Base-by-base conservation (phyloP, 805 yeast species). In the Ogataea siamensis region DNA sequence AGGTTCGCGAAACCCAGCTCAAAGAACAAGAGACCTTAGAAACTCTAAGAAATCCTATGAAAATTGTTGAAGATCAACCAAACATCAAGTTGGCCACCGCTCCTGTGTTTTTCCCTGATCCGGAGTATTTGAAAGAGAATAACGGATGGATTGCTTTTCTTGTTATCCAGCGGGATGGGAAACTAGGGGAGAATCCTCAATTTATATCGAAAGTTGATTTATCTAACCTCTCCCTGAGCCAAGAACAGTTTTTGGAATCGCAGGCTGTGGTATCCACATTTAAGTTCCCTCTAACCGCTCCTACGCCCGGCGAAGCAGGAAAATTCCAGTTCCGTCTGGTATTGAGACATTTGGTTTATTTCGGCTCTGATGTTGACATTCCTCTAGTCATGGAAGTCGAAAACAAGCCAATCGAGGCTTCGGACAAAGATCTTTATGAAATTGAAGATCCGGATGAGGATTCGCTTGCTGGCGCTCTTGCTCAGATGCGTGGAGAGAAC, bases 241-340 rank as follows among this genome's bases (percentile, higher is more conserved):
- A 70, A 40, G 78, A 76, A 37, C 70, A 76, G 46, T 79, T 51
- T 38, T 54, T 65, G 20, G 58, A 65, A 32, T 68, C 74, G 4
- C 65, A 68, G 5, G 72, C 73, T 42, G 64, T 62, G 4, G 67
- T 88, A 39, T 82, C 87, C 31, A 81, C 91, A 1, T 81, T 86
- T 55, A 87, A 85, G 57, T 69, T 89, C 40, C 86, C 82, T 50
- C 59, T 89, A 33, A 62, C 81, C 6, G 71, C 78, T 33, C 88
- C 94, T 30, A 78, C 95, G 11, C 97, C 98, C n/a, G 73, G 72
- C 13, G 71, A 71, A 39, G 65, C 66, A 12, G 95, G 94, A 28
- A 67, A 64, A 28, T 76, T 65, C 55, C 80, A 76, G 47, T 86
- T 86, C 69, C 74, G 88, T 63, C 67, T 89, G 12, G 64, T 80